Evolutionary conservation across 2,329 filamentous ascomycete species (phyloP), one percentile per base, ranked within the genome.

Genomic region (Alternaria solani): DNA sequence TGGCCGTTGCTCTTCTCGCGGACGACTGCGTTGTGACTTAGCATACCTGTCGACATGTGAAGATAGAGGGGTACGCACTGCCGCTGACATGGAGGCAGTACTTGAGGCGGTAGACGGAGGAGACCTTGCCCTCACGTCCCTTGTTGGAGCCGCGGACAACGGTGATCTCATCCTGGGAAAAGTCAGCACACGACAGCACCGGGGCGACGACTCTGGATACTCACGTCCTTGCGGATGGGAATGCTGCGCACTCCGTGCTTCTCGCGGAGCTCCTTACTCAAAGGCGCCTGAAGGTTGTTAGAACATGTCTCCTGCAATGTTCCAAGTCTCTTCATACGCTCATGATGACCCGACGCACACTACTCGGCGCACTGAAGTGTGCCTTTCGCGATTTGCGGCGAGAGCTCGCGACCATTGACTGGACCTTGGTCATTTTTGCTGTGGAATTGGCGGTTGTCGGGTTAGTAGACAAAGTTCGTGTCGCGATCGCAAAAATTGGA

Each of bases 371-470:
- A 82, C 88, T 86, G 89, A 96, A 99, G 89, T 99, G 94, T 82
- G 93, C 92, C 88, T 97, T 97, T 85, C 95, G 93, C 86, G 93
- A 95, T 93, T 99, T 99, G 87, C 94, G 91, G 86, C 94, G 90
- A 81, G 93, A 97, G 84, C 92, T 92, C 83, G 87, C 82, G 79
- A 93, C 58, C 59, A 63, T 63, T 62, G 63, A 81, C 85, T 87
- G 89, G 81, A 91, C 85, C 84, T 91, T 92, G 79, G 85, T 87
- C 90, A 92, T 92, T 82, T 81, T 87, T 86, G 75, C 73, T 78
- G 78, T 63, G 59, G 60, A 67, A 70, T 70, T 64, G 66, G 62
- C 61, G 64, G 62, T 71, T 74, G 78, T 70, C 71, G 74, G 67
- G 71, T 72, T 72, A 67, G 65, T 70, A 58, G 61, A 47, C 61